Evolutionary conservation across 2,329 filamentous ascomycete species (phyloP).

Genomic region (Nigrograna mackinnonii): DNA sequence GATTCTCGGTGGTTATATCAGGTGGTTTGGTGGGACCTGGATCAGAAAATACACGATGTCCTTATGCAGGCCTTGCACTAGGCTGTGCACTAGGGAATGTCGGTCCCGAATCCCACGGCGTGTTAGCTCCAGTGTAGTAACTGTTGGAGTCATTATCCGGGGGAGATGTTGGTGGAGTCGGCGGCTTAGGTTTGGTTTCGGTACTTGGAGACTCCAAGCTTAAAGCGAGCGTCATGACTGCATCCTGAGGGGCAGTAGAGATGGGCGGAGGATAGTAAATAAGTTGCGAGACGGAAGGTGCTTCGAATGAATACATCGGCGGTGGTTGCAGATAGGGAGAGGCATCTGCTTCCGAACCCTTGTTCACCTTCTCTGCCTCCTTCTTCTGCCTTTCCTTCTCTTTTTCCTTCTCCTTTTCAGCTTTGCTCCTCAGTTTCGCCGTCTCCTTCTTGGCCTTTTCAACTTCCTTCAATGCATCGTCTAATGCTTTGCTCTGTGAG

Average conservation of each 20-base stretch:
- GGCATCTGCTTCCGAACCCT: not conserved
- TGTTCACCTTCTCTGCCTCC: not conserved
- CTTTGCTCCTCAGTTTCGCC: constrained; percentile 6
- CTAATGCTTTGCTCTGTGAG: constrained; percentile 5
- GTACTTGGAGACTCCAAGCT: constrained; percentile 5
- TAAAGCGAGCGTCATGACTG: constrained; percentile 5
- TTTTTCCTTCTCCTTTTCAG: constrained; percentile 5
- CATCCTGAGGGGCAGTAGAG: not conserved
- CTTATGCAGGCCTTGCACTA: no score
- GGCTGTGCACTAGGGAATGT: no score
- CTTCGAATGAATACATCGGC: not conserved
- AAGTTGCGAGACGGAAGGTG: constrained; percentile 5
- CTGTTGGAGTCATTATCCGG: not conserved
- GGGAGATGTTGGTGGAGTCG: constrained; percentile 1
- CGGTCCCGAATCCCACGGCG: no score
- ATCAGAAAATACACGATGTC: constrained; percentile 5
- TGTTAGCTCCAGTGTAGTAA: no score
- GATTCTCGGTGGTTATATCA: not conserved
- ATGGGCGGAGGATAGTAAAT: constrained; percentile 4
- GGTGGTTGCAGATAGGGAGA: constrained; percentile 1
- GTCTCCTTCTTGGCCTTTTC: constrained; percentile 10
- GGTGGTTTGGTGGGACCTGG: constrained; percentile 2
- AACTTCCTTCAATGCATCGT: constrained; percentile 9
- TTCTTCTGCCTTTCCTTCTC: constrained; percentile 1
- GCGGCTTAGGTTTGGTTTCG: not conserved